Base-by-base conservation (phyloP, 2,329 filamentous ascomycete species). In the Ceratocystis ficicola region DNA sequence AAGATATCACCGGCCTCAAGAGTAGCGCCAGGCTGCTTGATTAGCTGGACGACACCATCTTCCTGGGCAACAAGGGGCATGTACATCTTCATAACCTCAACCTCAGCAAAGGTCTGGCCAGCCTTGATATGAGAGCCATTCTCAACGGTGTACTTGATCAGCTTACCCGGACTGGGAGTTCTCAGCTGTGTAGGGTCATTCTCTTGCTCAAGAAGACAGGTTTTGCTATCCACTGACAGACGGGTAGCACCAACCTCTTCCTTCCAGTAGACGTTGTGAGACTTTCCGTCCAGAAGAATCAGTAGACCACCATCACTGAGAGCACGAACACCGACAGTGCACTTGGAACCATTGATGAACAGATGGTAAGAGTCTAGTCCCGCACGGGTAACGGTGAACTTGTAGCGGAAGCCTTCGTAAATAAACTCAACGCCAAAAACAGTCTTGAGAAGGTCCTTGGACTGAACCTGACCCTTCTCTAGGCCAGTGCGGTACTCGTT, bases 81-180 rank as follows among this genome's bases (percentile, higher is more conserved):
- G 83, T 97, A 97, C 94, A 99, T 99, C 83, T 99, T 99, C 94
- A 99, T 99, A 77, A 99, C 94, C 78, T 99, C 94, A 50, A 99
- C 93, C 76, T 99, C 94, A 66, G 94, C 94, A 73, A 91, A 99
- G 44, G 93, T 81, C 76, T 97, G 89, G 66, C 93, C 93, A 71
- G 95, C 90, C 76, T 85, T 87, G 76, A 99, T 86, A 75, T 99
- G 94, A 71, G 91, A 83, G 68, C 94, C 94, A 73, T 95, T 97
- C 76, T 96, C 94, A 1, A 99, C 89, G 1, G 90, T 89, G 77
- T 94, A 99, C 79, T 96, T 96, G 79, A 99, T 93, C 44, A 99
- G 87, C 81, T 99, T 99, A 76, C 94, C 94, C 60, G 94, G 94
- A 69, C 89, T 95, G 52, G 94, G 94, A 2, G 92, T 93, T 71